Base-by-base conservation (phyloP, 495 filamentous ascomycete genomes). In the Aspergillus avenaceus region DNA sequence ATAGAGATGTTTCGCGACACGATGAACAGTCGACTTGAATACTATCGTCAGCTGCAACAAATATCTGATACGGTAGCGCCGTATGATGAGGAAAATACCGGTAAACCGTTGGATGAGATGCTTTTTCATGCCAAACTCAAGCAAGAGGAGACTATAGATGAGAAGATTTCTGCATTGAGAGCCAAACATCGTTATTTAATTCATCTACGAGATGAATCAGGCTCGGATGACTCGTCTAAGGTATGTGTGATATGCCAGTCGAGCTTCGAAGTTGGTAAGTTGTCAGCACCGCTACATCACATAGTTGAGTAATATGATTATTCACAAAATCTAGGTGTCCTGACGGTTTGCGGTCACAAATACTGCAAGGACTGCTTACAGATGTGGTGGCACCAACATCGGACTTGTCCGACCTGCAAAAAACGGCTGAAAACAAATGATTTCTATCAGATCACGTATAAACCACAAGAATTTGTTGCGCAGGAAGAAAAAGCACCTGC, bases 321-420 rank as follows among this genome's bases (percentile, higher is more conserved):
- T 57, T 60, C 41, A 66, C 50, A 13, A 18, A 12, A 4, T 43
- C 42, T 32, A 75, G 72, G 72, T n/a, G 66, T 91, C 24, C 72
- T 98, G 58, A 97, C 92, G 2, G 77, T 85, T 2, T 98, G 92
- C 65, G 92, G 92, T 0, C 92, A 98, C 59, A 81, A 86, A 49
- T 97, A 87, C 58, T 97, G 92, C 69, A 87, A 84, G 47, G 86
- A 87, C 26, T 98, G 93, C 65, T 81, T 97, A 24, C 69, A 71
- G 4, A 47, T 80, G 8, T 98, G 93, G 92, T 87, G 84, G 69
- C 67, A 67, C 38, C 69, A 74, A 43, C 77, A 85, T 47, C 73
- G 63, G 13, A 86, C 71, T 41, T 95, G 89, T 54, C 88, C 88
- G 0, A 73, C 86, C 2, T 97, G 92, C 76, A 95, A 92, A 52